These are phyloP conservation scores for Ustilaginoidea virens DNA, from an alignment of 2,329 filamentous ascomycete species.

Conservation along the genomic window DNA sequence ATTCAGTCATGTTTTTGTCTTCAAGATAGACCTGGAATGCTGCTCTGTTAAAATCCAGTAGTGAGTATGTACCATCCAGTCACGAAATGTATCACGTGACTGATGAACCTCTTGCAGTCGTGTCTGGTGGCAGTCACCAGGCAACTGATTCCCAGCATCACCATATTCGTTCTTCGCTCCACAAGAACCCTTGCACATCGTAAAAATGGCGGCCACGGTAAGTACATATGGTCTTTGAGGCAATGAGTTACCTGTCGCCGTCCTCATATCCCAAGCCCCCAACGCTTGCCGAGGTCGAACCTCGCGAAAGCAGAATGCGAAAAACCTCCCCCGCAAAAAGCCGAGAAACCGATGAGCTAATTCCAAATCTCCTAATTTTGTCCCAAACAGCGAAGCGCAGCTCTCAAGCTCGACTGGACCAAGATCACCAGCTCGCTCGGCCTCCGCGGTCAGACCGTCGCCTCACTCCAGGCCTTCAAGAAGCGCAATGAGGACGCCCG, in stretches of 20 bases:
- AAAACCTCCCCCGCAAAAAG: constrained; percentile 1
- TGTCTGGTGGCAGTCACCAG: too few relatives aligned
- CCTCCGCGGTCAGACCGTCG: constrained; percentile 86
- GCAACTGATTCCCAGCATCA: too few relatives aligned
- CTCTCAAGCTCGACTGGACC: constrained; percentile 98
- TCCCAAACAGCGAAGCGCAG: constrained; percentile 70
- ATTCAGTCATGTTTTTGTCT: too few relatives aligned
- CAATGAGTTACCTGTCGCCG: not conserved
- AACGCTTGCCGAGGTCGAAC: too few relatives aligned
- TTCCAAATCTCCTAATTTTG: constrained; percentile 21
- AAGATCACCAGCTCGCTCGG: constrained; percentile 89
- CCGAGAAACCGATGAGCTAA: constrained; percentile 42
- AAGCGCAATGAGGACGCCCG: constrained; percentile 98
- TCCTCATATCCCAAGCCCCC: too few relatives aligned
- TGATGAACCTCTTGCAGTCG: not conserved
- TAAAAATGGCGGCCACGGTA: constrained; percentile 53
- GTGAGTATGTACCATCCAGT: too few relatives aligned
- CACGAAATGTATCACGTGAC: not conserved
- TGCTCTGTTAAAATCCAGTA: too few relatives aligned
- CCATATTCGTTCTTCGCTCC: constrained; percentile 35
- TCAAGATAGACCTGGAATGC: too few relatives aligned
- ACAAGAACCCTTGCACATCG: constrained; percentile 27
- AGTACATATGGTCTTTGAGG: constrained; percentile 20
- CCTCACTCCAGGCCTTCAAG: constrained; percentile 92
- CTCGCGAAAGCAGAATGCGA: too few relatives aligned